Percentiles rank a stretch among this genome's conserved stretches.
Evolutionary conservation across 2,329 filamentous ascomycete genomes (phyloP).

Genomic region (Metarhizium rileyi): DNA sequence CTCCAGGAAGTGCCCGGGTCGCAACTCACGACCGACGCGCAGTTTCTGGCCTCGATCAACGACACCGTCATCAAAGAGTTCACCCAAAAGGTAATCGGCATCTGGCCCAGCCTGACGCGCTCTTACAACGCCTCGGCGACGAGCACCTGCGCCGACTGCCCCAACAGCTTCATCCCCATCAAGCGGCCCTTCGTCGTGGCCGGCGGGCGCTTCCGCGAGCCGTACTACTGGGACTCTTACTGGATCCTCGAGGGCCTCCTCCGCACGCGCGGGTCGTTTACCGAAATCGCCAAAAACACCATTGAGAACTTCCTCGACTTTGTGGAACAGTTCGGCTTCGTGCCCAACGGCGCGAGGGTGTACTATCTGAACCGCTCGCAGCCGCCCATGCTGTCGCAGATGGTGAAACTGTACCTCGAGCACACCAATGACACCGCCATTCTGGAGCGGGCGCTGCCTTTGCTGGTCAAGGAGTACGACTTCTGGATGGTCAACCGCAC

Average conservation of each 20-base stretch:
- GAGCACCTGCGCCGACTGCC: slow-evolving; percentile 48
- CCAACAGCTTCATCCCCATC: slow-evolving; percentile 55
- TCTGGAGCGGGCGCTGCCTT: slow-evolving; percentile 48
- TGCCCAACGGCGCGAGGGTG: slow-evolving; percentile 57
- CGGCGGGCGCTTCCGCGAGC: slow-evolving; percentile 60
- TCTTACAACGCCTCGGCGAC: slow-evolving; percentile 36
- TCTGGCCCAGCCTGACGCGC: slow-evolving; percentile 60
- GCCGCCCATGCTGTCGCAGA: slow-evolving; percentile 55
- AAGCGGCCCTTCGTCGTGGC: slow-evolving; percentile 62
- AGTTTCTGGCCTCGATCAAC: slow-evolving; percentile 46
- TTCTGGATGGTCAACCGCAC: slow-evolving; percentile 55
- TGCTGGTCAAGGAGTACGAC: slow-evolving; percentile 52
- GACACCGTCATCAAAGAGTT: slow-evolving; percentile 52
- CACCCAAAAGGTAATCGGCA: slow-evolving; percentile 52
- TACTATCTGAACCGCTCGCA: slow-evolving; percentile 63
- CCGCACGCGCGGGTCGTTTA: slow-evolving; percentile 53
- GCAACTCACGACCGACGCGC: slow-evolving; percentile 44
- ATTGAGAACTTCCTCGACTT: slow-evolving; percentile 63
- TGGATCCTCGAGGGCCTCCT: slow-evolving; percentile 59
- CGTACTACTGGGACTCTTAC: slow-evolving; percentile 64
- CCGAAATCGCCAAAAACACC: slow-evolving; percentile 53
- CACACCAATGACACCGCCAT: slow-evolving; percentile 55
- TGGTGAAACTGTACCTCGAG: slow-evolving; percentile 55
- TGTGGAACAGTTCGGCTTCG: slow-evolving; percentile 53
- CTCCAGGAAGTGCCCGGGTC: slow-evolving; percentile 42